Conservation (phyloP, 805 yeast genomes). For the Pichia occidentalis region DNA sequence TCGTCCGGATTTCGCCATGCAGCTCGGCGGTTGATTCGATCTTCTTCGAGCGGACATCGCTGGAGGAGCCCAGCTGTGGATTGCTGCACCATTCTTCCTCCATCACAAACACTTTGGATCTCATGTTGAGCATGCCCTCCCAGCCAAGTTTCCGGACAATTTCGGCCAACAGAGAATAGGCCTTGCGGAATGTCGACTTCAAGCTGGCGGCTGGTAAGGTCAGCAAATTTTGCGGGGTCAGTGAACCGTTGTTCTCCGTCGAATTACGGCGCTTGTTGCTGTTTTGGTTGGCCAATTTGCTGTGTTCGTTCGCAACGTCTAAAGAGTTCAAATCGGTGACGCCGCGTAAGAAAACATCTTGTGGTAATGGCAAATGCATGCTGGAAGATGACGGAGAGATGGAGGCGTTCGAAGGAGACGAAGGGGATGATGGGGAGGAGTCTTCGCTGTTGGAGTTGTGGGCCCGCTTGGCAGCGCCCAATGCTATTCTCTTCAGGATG, state of each 20-base stretch:
- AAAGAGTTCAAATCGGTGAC: slow-evolving; percentile 61
- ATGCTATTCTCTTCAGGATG: slow-evolving; percentile 46
- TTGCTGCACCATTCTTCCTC: slow-evolving; percentile 47
- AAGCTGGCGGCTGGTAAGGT: slow-evolving; percentile 66
- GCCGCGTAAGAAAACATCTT: slow-evolving; percentile 63
- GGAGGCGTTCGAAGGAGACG: neutral
- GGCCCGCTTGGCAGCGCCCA: slow-evolving; percentile 10
- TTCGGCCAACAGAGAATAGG: slow-evolving; percentile 57
- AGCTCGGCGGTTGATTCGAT: neutral
- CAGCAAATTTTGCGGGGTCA: slow-evolving; percentile 38
- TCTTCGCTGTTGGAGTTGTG: too few relatives aligned
- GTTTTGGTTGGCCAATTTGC: slow-evolving; percentile 44
- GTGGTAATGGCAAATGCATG: slow-evolving; percentile 70
- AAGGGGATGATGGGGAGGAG: too few relatives aligned
- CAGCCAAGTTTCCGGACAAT: slow-evolving; percentile 66
- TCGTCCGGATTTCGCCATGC: slow-evolving; percentile 48
- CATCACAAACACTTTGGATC: slow-evolving; percentile 65
- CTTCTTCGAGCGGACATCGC: too few relatives aligned
- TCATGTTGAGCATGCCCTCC: slow-evolving; percentile 54
- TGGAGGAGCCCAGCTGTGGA: too few relatives aligned
- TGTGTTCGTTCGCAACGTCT: slow-evolving; percentile 61
- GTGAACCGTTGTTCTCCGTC: neutral
- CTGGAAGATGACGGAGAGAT: slow-evolving; percentile 37
- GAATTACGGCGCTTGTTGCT: too few relatives aligned
- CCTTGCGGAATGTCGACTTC: slow-evolving; percentile 48